These are phyloP conservation scores for Botrytis aclada DNA, from an alignment of 2,329 filamentous ascomycete species.

Conservation along the genomic window DNA sequence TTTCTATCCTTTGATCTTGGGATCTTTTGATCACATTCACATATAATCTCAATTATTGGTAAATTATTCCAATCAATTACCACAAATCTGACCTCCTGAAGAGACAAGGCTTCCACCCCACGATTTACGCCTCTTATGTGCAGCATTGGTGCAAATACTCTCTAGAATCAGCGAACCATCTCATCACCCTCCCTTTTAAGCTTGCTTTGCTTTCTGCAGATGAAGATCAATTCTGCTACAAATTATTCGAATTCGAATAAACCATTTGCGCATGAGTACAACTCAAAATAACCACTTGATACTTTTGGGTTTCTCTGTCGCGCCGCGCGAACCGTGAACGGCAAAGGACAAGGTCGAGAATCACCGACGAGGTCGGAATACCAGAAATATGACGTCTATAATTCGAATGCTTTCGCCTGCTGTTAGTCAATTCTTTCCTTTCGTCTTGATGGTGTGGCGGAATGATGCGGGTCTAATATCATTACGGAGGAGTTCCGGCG, in stretches of 20 bases:
- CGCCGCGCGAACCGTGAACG: slow-evolving; percentile 8
- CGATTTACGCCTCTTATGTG: slow-evolving; percentile 17
- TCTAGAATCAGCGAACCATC: slow-evolving; percentile 10
- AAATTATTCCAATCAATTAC: slow-evolving; percentile 1
- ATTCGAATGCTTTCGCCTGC: slow-evolving; percentile 19
- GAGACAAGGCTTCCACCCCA: slow-evolving; percentile 17
- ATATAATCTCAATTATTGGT: not conserved
- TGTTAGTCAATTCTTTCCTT: slow-evolving; percentile 12
- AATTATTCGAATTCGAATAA: not conserved
- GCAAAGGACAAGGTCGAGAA: not conserved
- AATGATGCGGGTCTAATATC: not conserved
- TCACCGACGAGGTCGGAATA: slow-evolving; percentile 6
- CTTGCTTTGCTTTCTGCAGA: slow-evolving; percentile 7
- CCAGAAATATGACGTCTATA: slow-evolving; percentile 12
- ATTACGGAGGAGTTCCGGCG: not conserved
- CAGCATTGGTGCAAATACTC: slow-evolving; percentile 14
- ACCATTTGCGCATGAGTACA: slow-evolving; percentile 17
- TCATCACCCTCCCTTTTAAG: not conserved
- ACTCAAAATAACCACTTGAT: slow-evolving; percentile 1
- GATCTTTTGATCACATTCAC: not conserved
- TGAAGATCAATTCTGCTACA: slow-evolving; percentile 4
- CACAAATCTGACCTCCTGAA: slow-evolving; percentile 14
- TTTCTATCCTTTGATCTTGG: not conserved
- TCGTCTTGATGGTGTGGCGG: not conserved
- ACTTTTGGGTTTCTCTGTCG: not conserved